These are phyloP conservation scores for Amanita brunnescens DNA, from an alignment of 768 basidiomycete genomes.

Conservation along the genomic window DNA sequence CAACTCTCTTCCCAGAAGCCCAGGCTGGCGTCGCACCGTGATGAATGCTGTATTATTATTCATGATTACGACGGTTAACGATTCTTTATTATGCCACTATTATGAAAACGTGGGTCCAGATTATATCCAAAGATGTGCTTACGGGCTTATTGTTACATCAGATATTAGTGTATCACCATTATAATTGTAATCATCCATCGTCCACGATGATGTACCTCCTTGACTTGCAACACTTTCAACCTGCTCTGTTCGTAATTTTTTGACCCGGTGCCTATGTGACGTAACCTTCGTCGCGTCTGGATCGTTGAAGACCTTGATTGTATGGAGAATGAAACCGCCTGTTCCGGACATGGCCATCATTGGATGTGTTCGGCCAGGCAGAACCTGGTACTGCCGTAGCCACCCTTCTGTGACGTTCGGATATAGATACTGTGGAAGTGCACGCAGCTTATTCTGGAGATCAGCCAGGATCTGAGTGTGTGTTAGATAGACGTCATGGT, in stretches of 20 bases:
- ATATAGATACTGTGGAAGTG: conserved; percentile 58
- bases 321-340: conserved; percentile 81
- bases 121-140: not conserved
- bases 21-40: not conserved
- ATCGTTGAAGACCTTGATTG: conserved; percentile 76
- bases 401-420: conserved; percentile 81
- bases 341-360: conserved; percentile 85
- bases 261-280: conserved; percentile 35
- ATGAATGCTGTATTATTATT: not conserved
- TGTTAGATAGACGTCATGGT: not conserved
- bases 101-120: not conserved
- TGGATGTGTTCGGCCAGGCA: conserved; percentile 96
- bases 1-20: conserved; percentile 52
- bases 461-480: conserved; percentile 59
- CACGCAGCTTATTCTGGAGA: conserved; percentile 62
- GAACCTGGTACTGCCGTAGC: conserved; percentile 84
- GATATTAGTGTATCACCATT: not conserved
- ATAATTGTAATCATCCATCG: conserved; percentile 1
- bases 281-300: conserved; percentile 48
- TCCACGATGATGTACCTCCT: not conserved
- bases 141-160: not conserved
- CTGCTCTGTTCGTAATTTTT: conserved; percentile 19
- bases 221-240: not conserved
- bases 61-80: not conserved
- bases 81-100: not conserved